Evolutionary conservation across 2,329 filamentous ascomycete species (phyloP).

Genomic region (Cercospora beticola): DNA sequence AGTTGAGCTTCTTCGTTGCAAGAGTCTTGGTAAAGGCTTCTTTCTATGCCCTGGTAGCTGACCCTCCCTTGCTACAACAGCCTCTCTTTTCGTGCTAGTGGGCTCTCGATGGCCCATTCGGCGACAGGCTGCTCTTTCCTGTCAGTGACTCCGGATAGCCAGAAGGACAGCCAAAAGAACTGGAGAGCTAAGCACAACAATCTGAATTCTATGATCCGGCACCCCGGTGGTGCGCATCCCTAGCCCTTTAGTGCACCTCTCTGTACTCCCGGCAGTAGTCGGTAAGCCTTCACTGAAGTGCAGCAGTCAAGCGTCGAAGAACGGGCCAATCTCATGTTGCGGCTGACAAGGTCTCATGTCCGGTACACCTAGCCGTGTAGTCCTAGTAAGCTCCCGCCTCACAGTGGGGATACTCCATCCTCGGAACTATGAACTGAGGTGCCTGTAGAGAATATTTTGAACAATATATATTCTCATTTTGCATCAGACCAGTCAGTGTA

Average conservation of each 20-base stretch:
- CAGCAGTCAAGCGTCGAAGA: neutral
- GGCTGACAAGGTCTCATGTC: slow-evolving; percentile 4
- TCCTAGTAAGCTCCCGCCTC: neutral
- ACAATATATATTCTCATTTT: neutral
- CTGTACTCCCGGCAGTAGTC: neutral
- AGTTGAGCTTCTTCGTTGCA: neutral
- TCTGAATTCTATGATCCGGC: slow-evolving; percentile 7
- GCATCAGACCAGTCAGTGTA: neutral
- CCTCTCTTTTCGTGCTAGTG: neutral
- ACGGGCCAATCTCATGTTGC: slow-evolving; percentile 1
- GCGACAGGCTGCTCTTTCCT: neutral
- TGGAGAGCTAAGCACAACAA: neutral
- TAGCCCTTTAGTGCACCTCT: slow-evolving; percentile 3
- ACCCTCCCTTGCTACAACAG: neutral
- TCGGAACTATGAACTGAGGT: neutral
- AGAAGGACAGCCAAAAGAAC: neutral
- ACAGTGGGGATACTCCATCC: slow-evolving; percentile 1
- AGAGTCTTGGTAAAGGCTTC: neutral
- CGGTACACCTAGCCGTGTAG: neutral
- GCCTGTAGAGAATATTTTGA: neutral
- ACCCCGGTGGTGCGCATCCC: neutral
- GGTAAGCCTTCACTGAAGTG: neutral
- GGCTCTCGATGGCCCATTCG: neutral
- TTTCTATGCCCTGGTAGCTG: neutral
- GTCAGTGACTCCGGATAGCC: neutral